Conservation (phyloP, 805 yeast genomes). For the Yarrowia sp. region DNA sequence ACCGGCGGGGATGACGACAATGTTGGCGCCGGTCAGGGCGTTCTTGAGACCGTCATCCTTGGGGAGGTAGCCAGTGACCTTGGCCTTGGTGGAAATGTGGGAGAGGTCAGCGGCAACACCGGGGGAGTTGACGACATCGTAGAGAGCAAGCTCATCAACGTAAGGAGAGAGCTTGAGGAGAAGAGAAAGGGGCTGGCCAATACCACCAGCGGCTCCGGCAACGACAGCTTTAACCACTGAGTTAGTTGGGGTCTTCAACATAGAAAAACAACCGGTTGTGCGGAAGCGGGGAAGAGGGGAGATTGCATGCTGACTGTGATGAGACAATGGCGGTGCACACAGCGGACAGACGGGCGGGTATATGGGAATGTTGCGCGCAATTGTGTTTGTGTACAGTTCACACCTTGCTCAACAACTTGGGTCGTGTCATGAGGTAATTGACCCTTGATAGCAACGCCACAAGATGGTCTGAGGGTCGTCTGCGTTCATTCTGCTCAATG, state of each 20-base stretch:
- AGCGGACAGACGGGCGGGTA: no score
- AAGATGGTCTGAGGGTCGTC: no score
- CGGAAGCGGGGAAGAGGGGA: slow-evolving; percentile 2
- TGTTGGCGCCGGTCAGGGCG: slow-evolving; percentile 74
- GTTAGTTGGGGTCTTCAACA: slow-evolving; percentile 5
- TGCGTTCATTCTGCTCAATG: no score
- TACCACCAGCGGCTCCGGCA: slow-evolving; percentile 96
- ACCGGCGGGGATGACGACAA: slow-evolving; percentile 95
- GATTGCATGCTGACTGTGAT: not conserved
- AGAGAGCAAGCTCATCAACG: slow-evolving; percentile 83
- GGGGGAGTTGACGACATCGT: slow-evolving; percentile 90
- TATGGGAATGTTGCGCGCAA: not conserved
- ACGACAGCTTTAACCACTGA: slow-evolving; percentile 71
- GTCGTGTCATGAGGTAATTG: slow-evolving; percentile 5
- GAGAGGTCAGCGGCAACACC: slow-evolving; percentile 98
- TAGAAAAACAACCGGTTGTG: not conserved
- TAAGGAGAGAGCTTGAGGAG: slow-evolving; percentile 86
- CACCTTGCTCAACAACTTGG: not conserved
- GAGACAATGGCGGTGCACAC: no score
- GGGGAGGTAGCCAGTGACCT: slow-evolving; percentile 86
- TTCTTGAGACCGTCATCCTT: slow-evolving; percentile 69
- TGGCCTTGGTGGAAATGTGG: slow-evolving; percentile 91
- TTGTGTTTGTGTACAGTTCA: not conserved
- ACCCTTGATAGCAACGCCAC: slow-evolving; percentile 8
- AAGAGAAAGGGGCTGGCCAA: slow-evolving; percentile 87